Evolutionary conservation across 192 early-diverging fungal genomes (phyloP), one percentile per base, ranked within the genome.

Genomic region (Backusella circina): DNA sequence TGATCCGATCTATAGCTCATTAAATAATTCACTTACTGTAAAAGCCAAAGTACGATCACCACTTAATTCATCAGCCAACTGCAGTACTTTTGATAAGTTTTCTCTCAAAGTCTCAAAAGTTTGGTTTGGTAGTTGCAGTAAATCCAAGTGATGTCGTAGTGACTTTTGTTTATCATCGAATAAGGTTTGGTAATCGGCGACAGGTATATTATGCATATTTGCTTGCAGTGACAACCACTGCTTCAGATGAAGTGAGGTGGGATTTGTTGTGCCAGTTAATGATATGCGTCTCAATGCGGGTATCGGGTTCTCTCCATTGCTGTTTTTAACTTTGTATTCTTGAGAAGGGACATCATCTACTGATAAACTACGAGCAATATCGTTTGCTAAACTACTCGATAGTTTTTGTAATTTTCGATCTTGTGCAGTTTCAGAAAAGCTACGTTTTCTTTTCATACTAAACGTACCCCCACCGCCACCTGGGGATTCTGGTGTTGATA

Each of bases 321-420:
- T 64, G 33, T 33, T 36, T 18, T 30, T 35, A 9, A 37, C 68
- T 1, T 47, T 38, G 33, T 65, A n/a, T 35, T 33, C 69, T 28
- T 28, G 36, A 1, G 21, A 72, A 36, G 36, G 64, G 10, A 44
- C 65, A 57, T 78, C 77, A 44, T 37, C 37, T 4, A 82, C 66
- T 5, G 81, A 76, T 16, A 82, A 30, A 61, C 77, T 78, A 23
- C 81, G 77, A 28, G 76, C 81, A 44, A 82, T 76, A 54, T 82
- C 73, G 12, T 82, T 79, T 15, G 80, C 80, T 37, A 82, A 44
- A 54, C 44, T 75, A 15, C 70, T 41, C 0, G 81, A 79, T 28
- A 82, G 28, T n/a, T 71, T 72, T 61, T 79, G 77, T 39, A 74
- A 38, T 64, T 82, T 82, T 30, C 75, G 36, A 35, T 82, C 77